Base-by-base conservation (phyloP, 1,139 yeast species). In the Kodamaea sp. region DNA sequence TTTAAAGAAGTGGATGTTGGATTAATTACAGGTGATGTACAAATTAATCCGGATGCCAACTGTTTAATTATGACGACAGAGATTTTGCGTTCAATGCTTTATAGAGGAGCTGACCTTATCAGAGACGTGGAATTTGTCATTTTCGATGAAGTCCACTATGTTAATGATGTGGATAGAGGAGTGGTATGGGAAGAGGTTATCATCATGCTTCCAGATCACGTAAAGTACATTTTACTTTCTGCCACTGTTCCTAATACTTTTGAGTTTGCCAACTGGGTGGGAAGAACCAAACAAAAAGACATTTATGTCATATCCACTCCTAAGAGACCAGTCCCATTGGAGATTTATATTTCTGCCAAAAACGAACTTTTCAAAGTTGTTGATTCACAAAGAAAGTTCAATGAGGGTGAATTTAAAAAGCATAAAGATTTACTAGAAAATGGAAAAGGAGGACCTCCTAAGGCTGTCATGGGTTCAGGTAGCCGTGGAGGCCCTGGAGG, bases 171-270 rank as follows among this genome's bases (percentile, higher is more conserved):
- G 39, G 96, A 89, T 53, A 78, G 99, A 59, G 99, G 99, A 55
- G 98, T 92, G 22, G 99, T 92, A 5, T 92, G 99, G 99, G 99
- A 92, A 63, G 99, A 92, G 59, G 96, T 94, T 7, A 92, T 92
- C 42, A 92, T 92, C 47, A 81, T 92, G 88, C 70, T 92, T 28
- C 99, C 99, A 1, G 97, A 90, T 45, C 95, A 90, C 59, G 95
- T 92, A 34, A 89, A 87, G 49, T 85, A 85, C 53, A 88, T 90
- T 41, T 68, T 90, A 35, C 65, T 90, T 27, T 89, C 97, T 4
- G 98, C 98, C 2, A 92, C 99, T 0, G 97, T 92, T 9, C 98
- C 99, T 6, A 92, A 92, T 57, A 94, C 98, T 0, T 86, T 80
- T 69, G 99, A 92, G 55, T 92, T 92, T 69, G 99, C 98, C 11